A percentile compares a stretch with the other conserved stretches of the same genome.
Conservation (phyloP, 2,329 filamentous ascomycete genomes). For the Diaporthe ampelina region DNA sequence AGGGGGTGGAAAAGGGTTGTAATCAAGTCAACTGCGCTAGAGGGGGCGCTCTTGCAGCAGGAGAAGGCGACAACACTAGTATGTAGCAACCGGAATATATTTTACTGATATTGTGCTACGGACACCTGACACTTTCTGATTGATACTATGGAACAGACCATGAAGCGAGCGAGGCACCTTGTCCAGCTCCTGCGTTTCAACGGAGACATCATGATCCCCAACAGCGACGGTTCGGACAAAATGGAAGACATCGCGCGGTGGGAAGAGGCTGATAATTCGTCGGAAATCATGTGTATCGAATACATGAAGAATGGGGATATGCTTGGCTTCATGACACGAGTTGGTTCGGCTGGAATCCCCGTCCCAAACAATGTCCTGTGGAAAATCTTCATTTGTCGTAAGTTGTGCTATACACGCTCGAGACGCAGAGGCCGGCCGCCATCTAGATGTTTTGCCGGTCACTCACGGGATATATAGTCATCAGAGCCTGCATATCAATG, state of each 20-base stretch:
- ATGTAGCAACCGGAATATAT: neutral
- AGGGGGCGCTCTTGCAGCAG: neutral
- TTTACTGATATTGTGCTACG: neutral
- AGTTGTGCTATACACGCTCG: neutral
- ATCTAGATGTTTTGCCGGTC: neutral
- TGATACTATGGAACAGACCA: neutral
- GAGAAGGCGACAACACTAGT: slow-evolving; percentile 1
- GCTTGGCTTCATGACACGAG: neutral
- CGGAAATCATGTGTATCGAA: slow-evolving; percentile 20
- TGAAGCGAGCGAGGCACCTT: slow-evolving; percentile 18
- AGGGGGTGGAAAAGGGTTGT: slow-evolving; percentile 10
- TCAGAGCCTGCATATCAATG: slow-evolving; percentile 19
- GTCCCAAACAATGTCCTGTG: neutral
- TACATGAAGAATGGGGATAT: slow-evolving; percentile 22
- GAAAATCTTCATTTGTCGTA: slow-evolving; percentile 23
- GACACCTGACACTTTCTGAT: neutral
- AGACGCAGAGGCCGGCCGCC: neutral
- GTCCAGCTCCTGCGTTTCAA: slow-evolving; percentile 16
- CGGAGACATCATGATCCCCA: slow-evolving; percentile 9
- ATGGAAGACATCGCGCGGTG: neutral
- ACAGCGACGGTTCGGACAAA: slow-evolving; percentile 5
- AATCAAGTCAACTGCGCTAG: slow-evolving; percentile 8
- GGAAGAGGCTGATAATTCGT: slow-evolving; percentile 9
- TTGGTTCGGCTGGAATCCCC: neutral
- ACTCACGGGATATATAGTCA: neutral